Base-by-base conservation (phyloP, 106 monocot species). In the Dendrobium chrysotoxum region DNA sequence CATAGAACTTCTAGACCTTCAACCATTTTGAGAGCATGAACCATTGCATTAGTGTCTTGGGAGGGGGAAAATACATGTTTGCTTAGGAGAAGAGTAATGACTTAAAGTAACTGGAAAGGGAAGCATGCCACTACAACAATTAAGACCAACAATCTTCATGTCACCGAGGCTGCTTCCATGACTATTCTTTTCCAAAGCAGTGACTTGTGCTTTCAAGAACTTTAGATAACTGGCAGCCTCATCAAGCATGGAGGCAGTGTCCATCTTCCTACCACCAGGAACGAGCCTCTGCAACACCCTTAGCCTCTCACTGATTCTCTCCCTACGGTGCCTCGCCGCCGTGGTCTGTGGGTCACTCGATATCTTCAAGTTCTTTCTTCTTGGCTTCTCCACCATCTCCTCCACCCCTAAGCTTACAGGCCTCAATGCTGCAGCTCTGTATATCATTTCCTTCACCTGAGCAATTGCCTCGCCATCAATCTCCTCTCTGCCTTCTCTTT, bases 171-270 rank as follows among this genome's bases (percentile, higher is more conserved):
- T 26, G 8, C 64, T 15, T 71, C 31, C 71, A 71, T 38, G 3
- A 17, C 38, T 16, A 38, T 1, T 16, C 71, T 5, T 86, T 83
- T 93, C 90, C 81, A 90, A 74, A 31, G 73, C 88, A 30, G 53
- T 78, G 64, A 92, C 81, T 83, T 95, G 90, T 8, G 90, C 90
- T 79, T 92, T 95, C 78, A 95, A 81, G 80, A 92, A 95, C 86
- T 87, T 95, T 80, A 95, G 95, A 67, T 95, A 95, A 50, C 84
- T 95, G 31, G 90, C 90, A 67, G 95, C 95, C 74, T 95, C 95
- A 64, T 95, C 92, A 40, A 95, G 95, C 95, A 95, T 95, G 21
- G 95, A 88, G 1, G 95, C 95, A 55, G 95, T 95, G 84, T 95
- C 95, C 92, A 95, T 88, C 85, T 92, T 95, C 70, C 77, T 84